phyloP scores from a whole-genome alignment of 208 protist species.

The Crithidia fasciculata region DNA sequence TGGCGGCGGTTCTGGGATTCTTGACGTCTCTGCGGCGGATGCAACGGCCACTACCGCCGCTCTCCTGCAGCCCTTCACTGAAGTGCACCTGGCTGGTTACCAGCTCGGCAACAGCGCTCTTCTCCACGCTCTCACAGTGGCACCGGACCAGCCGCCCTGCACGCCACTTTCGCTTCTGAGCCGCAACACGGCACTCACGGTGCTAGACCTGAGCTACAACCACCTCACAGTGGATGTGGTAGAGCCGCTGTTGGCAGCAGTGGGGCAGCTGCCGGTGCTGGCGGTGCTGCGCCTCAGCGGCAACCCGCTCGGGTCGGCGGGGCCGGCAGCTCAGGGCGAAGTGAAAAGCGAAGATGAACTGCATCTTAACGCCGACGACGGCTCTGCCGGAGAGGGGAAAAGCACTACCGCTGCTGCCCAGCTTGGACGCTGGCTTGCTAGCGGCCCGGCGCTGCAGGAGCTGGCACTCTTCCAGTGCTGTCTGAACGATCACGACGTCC shows the following conservation, averaged over 20 bases:
- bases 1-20: too few species aligned
- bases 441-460: slow-evolving; percentile 44
- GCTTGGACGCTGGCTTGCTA: slow-evolving; percentile 45
- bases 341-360: background rate
- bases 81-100: slow-evolving; percentile 25
- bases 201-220: slow-evolving; percentile 72
- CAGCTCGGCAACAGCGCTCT: slow-evolving; percentile 24
- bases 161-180: slow-evolving; percentile 38
- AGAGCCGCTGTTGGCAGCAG: slow-evolving; percentile 32
- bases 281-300: slow-evolving; percentile 57
- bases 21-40: background rate
- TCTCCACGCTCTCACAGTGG: background rate
- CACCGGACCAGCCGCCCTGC: slow-evolving; percentile 11
- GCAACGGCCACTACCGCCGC: background rate
- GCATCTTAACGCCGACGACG: background rate
- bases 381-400: too few species aligned
- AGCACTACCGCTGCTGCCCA: slow-evolving; percentile 2
- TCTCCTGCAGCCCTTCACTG: slow-evolving; percentile 20
- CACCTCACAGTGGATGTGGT: slow-evolving; percentile 34
- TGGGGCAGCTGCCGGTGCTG: slow-evolving; percentile 32
- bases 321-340: background rate
- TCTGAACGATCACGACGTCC: slow-evolving; percentile 60
- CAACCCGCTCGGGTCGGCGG: slow-evolving; percentile 49
- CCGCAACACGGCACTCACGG: slow-evolving; percentile 35
- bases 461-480: slow-evolving; percentile 71